Percentiles rank a stretch among this genome's conserved stretches.
Conservation (phyloP, 352 stramenopile genomes). For the Pythium apleroticum region DNA sequence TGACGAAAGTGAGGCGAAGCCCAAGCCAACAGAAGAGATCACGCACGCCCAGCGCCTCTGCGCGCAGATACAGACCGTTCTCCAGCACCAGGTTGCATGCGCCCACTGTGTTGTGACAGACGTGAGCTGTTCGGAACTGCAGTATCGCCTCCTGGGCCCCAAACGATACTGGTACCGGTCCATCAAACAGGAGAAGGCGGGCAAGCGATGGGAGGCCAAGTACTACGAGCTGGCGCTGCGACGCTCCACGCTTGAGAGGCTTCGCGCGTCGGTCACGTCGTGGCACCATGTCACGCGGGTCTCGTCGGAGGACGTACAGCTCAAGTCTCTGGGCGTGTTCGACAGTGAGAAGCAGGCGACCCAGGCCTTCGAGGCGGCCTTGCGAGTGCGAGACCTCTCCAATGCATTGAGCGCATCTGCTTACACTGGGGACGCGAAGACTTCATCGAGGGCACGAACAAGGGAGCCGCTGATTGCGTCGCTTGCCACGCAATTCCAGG, state of each 20-base stretch:
- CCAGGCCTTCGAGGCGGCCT: conserved; percentile 34
- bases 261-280: conserved; percentile 11
- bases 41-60: conserved; percentile 10
- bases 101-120: conserved; percentile 26
- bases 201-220: conserved; percentile 59
- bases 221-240: conserved; percentile 53
- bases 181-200: conserved; percentile 64
- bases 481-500: conserved; percentile 43
- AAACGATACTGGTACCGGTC: conserved; percentile 68
- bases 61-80: conserved; percentile 7
- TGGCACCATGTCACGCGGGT: conserved; percentile 44
- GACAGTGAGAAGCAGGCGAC: conserved; percentile 53
- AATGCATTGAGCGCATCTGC: conserved; percentile 23
- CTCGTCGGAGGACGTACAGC: conserved; percentile 41
- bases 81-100: not conserved
- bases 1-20: not conserved
- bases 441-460: not conserved
- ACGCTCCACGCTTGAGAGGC: conserved; percentile 33
- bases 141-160: conserved; percentile 57
- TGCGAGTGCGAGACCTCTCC: conserved; percentile 20
- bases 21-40: not conserved
- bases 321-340: conserved; percentile 54
- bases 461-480: conserved; percentile 26
- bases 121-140: conserved; percentile 54
- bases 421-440: not conserved